phyloP scores from a whole-genome alignment of 352 stramenopile species.

The Pythium grandisporangium region DNA sequence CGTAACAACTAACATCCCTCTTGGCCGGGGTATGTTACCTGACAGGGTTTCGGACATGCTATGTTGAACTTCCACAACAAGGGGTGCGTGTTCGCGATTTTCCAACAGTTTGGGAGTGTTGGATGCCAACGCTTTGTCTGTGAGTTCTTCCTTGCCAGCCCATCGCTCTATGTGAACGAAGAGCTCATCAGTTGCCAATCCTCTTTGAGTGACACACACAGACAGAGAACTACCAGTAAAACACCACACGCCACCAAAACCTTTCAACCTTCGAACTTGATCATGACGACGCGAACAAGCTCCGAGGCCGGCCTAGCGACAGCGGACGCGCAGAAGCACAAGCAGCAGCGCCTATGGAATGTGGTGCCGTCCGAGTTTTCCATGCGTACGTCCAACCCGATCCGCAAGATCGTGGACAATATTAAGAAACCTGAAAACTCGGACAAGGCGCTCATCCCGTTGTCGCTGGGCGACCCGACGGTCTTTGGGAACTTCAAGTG shows the following conservation, averaged over 20 bases:
- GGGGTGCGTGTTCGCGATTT: slow-evolving; percentile 10
- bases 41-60: no score
- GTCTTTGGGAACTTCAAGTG: slow-evolving; percentile 90
- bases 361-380: slow-evolving; percentile 63
- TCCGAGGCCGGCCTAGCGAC: slow-evolving; percentile 14
- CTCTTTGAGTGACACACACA: no score
- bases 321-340: slow-evolving; percentile 24
- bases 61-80: slow-evolving; percentile 14
- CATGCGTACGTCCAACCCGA: slow-evolving; percentile 83
- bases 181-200: no score
- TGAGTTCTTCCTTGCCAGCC: slow-evolving; percentile 11
- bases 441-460: slow-evolving; percentile 87
- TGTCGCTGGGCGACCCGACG: slow-evolving; percentile 92
- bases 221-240: neutral
- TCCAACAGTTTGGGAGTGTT: no score
- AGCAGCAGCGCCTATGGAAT: slow-evolving; percentile 49
- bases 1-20: no score
- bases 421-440: slow-evolving; percentile 87
- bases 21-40: no score
- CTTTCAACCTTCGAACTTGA: no score
- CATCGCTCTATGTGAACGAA: slow-evolving; percentile 2
- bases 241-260: no score
- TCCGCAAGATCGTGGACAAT: slow-evolving; percentile 93
- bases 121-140: neutral
- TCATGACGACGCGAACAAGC: slow-evolving; percentile 39